Evolutionary conservation across 805 yeast species (phyloP).

Genomic region (Brettanomyces naardenensis): DNA sequence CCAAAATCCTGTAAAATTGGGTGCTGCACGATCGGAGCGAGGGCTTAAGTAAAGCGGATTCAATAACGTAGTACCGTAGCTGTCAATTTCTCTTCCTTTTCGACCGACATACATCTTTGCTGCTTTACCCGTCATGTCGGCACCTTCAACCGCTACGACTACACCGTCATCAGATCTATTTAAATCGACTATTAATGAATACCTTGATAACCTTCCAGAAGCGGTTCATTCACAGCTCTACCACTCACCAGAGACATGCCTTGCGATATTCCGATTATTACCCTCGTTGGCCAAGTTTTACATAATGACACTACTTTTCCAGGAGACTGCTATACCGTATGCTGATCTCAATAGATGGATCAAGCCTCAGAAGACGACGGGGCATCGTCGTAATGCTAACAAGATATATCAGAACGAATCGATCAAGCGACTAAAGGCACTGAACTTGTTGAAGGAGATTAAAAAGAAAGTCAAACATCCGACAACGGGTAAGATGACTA

Average conservation of each 20-base stretch:
- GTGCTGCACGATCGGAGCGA: too few species aligned
- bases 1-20: too few species aligned
- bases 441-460: constrained; percentile 67
- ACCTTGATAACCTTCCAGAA: constrained; percentile 84
- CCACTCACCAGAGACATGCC: constrained; percentile 86
- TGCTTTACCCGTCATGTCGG: background rate
- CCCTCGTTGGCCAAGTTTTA: constrained; percentile 87
- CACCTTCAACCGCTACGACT: background rate
- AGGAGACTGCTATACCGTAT: constrained; percentile 62
- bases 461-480: constrained; percentile 27
- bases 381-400: constrained; percentile 20
- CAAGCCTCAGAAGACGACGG: constrained; percentile 24
- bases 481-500: constrained; percentile 25
- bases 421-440: constrained; percentile 60
- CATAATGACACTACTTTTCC: constrained; percentile 79
- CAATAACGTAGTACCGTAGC: too few species aligned
- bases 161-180: constrained; percentile 29
- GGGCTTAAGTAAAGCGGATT: too few species aligned
- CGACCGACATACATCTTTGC: too few species aligned
- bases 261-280: constrained; percentile 82
- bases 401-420: constrained; percentile 65
- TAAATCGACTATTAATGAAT: constrained; percentile 75
- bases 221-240: constrained; percentile 77
- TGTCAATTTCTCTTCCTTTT: too few species aligned
- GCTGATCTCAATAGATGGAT: constrained; percentile 73